Conservation (phyloP, 371 early-diverging fungal species). For the Blakeslea trispora region DNA sequence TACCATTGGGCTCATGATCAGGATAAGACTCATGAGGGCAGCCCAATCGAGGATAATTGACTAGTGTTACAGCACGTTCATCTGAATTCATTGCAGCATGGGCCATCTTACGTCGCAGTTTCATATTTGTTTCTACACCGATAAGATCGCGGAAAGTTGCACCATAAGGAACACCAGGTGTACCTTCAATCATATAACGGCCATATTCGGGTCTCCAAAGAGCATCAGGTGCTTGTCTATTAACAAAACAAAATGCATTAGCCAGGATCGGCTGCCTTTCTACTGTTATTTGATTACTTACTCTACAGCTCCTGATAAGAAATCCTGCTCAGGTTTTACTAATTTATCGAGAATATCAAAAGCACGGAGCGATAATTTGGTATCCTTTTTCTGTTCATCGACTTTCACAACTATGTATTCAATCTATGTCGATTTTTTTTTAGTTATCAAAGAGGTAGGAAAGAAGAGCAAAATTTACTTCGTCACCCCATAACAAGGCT, state of each 20-base stretch:
- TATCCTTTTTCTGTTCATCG: constrained; percentile 72
- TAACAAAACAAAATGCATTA: not conserved
- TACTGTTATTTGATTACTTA: constrained; percentile 22
- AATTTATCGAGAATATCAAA: constrained; percentile 82
- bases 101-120: constrained; percentile 75
- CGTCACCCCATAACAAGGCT: constrained; percentile 94
- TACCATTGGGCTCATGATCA: constrained; percentile 66
- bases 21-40: constrained; percentile 75
- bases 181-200: constrained; percentile 94
- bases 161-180: constrained; percentile 93
- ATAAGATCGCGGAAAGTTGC: constrained; percentile 80
- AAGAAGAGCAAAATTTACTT: constrained; percentile 57
- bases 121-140: constrained; percentile 91
- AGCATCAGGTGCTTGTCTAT: constrained; percentile 53
- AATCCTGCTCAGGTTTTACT: constrained; percentile 73
- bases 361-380: constrained; percentile 80
- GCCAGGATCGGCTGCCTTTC: not conserved
- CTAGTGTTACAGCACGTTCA: constrained; percentile 80
- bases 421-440: constrained; percentile 53
- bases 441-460: not conserved
- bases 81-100: constrained; percentile 63
- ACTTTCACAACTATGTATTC: constrained; percentile 91
- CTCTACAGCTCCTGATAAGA: constrained; percentile 37
- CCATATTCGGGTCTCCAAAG: constrained; percentile 97
- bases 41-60: constrained; percentile 92